Evolutionary conservation across 208 protist genomes (phyloP), one percentile per base, ranked within the genome.

Genomic region (Strigomonas culicis): DNA sequence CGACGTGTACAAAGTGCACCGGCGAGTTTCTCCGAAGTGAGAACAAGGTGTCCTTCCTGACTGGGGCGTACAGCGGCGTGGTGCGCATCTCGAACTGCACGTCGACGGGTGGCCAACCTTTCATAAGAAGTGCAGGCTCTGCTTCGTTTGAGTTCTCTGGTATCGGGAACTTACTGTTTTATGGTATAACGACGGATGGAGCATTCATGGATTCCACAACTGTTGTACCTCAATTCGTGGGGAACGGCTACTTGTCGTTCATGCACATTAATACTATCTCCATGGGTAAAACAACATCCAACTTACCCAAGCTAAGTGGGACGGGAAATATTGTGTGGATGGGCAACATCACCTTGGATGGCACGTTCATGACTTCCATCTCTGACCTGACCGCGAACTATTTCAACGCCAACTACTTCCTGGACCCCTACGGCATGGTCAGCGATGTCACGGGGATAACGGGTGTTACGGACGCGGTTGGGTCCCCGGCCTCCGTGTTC

Each of bases 321-420:
- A 13, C 47, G 7, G n/a, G n/a, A 3, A 11, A 21, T 31, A 22
- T 22, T 4, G 30, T 58, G 15, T 58, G 30, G 24, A 34, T 17
- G 17, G 52, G 52, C n/a, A 58, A 58, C 52, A 31, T 58, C 52
- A 58, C 52, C 21, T 30, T 58, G 2, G 30, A 58, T 22, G 52
- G 52, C n/a, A 58, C 13, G 7, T 17, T 32, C 25, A 58, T 30
- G 21, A 28, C 52, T 13, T 21, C 21, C 17, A 15, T 28, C 13
- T 3, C 47, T 3, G 21, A 58, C 7, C 30, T 34, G 17, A 31
- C 21, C 4, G 31, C 2, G 4, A 10, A 34, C 17, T 32, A 58
- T 4, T 3, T 58, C 22, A 34, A 34, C 52, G 11, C 21, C 7
- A 4, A 21, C 27, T 34, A 58, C 11, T 21, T 58, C 24, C 17